Conservation (phyloP, 257 asterid species). For the Capsicum pubescens region DNA sequence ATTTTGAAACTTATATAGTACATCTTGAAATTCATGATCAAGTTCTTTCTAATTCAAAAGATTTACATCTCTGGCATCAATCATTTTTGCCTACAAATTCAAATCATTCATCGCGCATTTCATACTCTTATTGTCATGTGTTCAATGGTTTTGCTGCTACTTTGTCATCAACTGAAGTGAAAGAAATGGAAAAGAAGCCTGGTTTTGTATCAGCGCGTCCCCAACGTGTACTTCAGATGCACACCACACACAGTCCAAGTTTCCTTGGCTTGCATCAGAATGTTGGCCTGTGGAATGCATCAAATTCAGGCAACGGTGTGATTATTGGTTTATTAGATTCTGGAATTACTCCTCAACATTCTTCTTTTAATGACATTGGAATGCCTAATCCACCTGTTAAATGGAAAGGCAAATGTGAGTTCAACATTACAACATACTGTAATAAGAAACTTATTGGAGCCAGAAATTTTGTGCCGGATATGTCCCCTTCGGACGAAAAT, state of each 20-base stretch:
- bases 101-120: background rate
- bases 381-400: conserved; percentile 29
- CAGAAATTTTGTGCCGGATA: background rate
- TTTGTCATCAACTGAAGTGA: background rate
- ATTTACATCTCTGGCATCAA: conserved; percentile 17
- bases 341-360: conserved; percentile 21
- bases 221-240: background rate
- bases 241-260: conserved; percentile 24
- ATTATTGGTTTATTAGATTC: conserved; percentile 29
- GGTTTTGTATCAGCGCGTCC: conserved; percentile 4
- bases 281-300: conserved; percentile 24
- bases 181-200: background rate
- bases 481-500: background rate
- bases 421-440: background rate
- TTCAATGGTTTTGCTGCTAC: background rate
- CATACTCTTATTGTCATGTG: background rate
- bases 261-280: conserved; percentile 11
- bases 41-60: background rate
- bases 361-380: conserved; percentile 28
- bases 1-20: conserved; percentile 1
- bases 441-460: conserved; percentile 32
- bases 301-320: conserved; percentile 27
- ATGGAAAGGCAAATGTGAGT: conserved; percentile 33
- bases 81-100: background rate
- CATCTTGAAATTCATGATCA: background rate